These are phyloP conservation scores for Saturnispora dispora DNA, from an alignment of 805 yeast species.

Conservation along the genomic window DNA sequence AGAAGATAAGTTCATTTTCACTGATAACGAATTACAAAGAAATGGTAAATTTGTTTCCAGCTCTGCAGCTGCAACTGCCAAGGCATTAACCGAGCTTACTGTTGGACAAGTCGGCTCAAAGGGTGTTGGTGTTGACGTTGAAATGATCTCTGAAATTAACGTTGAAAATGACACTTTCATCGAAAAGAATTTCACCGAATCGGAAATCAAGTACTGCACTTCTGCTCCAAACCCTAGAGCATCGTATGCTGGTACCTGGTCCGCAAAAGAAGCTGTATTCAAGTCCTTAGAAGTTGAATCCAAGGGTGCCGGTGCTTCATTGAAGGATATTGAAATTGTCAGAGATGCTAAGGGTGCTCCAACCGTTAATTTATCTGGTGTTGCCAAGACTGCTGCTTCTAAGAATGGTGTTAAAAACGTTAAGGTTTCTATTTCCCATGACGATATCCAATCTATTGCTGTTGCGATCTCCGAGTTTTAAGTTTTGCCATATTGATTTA, in stretches of 20 bases:
- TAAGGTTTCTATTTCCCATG: conserved; percentile 89
- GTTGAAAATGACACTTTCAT: conserved; percentile 83
- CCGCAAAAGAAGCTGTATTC: conserved; percentile 98
- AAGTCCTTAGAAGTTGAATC: conserved; percentile 85
- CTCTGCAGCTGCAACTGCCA: conserved; percentile 51
- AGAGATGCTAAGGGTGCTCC: conserved; percentile 77
- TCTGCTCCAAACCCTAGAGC: conserved; percentile 72
- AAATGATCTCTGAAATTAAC: conserved; percentile 73
- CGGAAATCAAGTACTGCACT: conserved; percentile 72
- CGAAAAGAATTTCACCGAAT: conserved; percentile 81
- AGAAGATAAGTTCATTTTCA: conserved; percentile 37
- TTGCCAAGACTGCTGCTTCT: conserved; percentile 66
- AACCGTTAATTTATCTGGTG: conserved; percentile 63
- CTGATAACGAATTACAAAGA: conserved; percentile 42
- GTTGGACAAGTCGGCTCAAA: conserved; percentile 34
- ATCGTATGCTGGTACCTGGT: conserved; percentile 96
- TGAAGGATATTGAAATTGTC: conserved; percentile 81
- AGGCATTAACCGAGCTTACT: conserved; percentile 50
- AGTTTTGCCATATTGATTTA: neutral
- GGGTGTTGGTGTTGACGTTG: conserved; percentile 96
- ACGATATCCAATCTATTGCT: conserved; percentile 95
- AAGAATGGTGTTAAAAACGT: conserved; percentile 60
- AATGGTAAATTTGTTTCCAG: conserved; percentile 34
- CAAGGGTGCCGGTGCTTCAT: conserved; percentile 91
- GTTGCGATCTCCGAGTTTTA: conserved; percentile 72